Conservation (phyloP, 768 basidiomycete species). For the Steccherinum ochraceum region DNA sequence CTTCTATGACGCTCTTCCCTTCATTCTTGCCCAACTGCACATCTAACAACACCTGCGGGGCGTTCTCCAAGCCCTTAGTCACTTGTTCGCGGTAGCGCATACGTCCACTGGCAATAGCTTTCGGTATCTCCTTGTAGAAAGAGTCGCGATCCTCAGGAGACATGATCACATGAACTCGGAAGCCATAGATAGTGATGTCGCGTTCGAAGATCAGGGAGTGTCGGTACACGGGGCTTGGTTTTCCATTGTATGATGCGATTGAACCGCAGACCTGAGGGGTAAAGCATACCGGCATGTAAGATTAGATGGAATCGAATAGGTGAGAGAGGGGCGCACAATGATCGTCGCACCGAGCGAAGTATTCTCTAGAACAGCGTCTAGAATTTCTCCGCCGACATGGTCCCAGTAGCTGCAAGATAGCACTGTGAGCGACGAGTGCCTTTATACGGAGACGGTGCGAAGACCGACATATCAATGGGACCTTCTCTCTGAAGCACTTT, state of each 20-base stretch:
- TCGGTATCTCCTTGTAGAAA: constrained; percentile 26
- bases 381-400: constrained; percentile 24
- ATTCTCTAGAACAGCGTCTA: constrained; percentile 21
- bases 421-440: too few relatives aligned
- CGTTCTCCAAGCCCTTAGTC: constrained; percentile 26
- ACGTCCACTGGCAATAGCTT: constrained; percentile 24
- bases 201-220: constrained; percentile 20
- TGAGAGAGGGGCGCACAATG: constrained; percentile 10
- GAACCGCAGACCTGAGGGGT: constrained; percentile 20
- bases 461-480: constrained; percentile 42
- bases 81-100: constrained; percentile 31
- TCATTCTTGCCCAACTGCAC: constrained; percentile 28
- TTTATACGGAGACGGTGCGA: too few relatives aligned
- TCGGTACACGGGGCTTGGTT: constrained; percentile 15
- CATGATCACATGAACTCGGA: constrained; percentile 20
- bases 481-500: constrained; percentile 53
- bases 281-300: not conserved
- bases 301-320: not conserved
- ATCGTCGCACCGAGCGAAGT: constrained; percentile 14
- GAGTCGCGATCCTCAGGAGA: constrained; percentile 16
- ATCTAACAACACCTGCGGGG: constrained; percentile 27
- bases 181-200: constrained; percentile 24
- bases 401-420: constrained; percentile 24
- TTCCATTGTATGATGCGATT: constrained; percentile 21
- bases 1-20: constrained; percentile 30